Conservation (phyloP, 164 flowering plant species). For the Santalum album region DNA sequence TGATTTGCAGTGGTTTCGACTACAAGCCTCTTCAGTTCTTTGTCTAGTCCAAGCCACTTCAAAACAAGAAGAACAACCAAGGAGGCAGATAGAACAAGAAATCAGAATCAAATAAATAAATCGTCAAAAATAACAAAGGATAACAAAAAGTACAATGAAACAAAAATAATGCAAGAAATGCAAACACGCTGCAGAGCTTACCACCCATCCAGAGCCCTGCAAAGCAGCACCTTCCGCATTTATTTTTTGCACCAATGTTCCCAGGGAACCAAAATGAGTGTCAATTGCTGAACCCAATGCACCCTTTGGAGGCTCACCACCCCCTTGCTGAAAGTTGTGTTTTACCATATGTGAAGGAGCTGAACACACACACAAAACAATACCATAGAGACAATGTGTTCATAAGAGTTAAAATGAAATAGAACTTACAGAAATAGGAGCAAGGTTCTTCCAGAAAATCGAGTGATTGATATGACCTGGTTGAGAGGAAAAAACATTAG, state of each 20-base stretch:
- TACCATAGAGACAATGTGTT: too few relatives aligned
- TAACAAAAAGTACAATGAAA: background rate
- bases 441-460: slow-evolving; percentile 90
- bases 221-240: slow-evolving; percentile 91
- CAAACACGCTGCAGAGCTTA: too few relatives aligned
- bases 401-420: background rate
- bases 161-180: slow-evolving; percentile 6
- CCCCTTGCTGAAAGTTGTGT: slow-evolving; percentile 65
- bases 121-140: background rate
- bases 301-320: slow-evolving; percentile 89
- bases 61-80: background rate
- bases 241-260: slow-evolving; percentile 55
- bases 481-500: slow-evolving; percentile 2
- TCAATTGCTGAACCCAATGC: slow-evolving; percentile 77
- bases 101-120: too few relatives aligned
- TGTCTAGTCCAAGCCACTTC: slow-evolving; percentile 94
- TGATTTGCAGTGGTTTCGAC: slow-evolving; percentile 92
- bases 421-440: slow-evolving; percentile 60
- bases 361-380: background rate
- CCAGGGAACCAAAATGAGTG: slow-evolving; percentile 68
- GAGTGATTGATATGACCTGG: slow-evolving; percentile 96
- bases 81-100: background rate
- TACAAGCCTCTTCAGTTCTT: slow-evolving; percentile 66
- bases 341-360: background rate
- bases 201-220: slow-evolving; percentile 99